Base-by-base conservation (phyloP, 441 rosid genomes). In the Gossypium aridum region DNA sequence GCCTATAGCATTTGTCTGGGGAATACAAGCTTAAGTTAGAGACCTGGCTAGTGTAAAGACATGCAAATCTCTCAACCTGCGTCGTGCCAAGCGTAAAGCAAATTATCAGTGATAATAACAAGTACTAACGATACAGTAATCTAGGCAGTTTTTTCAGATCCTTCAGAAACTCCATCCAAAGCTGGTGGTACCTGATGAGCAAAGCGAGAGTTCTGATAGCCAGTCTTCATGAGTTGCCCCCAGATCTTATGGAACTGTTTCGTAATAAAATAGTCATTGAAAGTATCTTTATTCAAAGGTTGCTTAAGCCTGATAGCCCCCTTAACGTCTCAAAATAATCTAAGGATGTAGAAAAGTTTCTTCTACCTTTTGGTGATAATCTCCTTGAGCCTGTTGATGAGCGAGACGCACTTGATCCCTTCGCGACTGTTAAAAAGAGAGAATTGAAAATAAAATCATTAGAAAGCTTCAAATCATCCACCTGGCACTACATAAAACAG, bases 221-320 rank as follows among this genome's bases (percentile, higher is more conserved):
- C 99, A 2, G 99, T 93, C 89, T 92, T 96, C 98, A 96, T 89
- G 37, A 96, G 91, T 66, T 96, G 99, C 28, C 99, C 99, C 99
- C 99, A 96, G 51, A 89, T 92, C 68, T 84, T 85, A 85, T 96
- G 99, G 81, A 93, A 96, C 99, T 96, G 84, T 45, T 77, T 43
- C 60, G 71, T 19, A 45, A 71, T 43, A 67, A 70, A 62, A 62
- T n/a, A 16, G 51, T 12, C 53, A 19, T 16, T 0, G 34, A 51
- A 17, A 13, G 45, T 37, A 34, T 12, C 9, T 10, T 2, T 51
- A 47, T 28, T 14, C 55, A 64, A 14, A 1, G 31, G 60, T 64
- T 7, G 45, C 25, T 57, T 12, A 64, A 13, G 70, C 2, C n/a
- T 13, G 34, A 13, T 17, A 53, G 23, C 14, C 49, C 49, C 49